Base-by-base conservation (phyloP, 78 protist species). In the Creolimax fragrantissima region DNA sequence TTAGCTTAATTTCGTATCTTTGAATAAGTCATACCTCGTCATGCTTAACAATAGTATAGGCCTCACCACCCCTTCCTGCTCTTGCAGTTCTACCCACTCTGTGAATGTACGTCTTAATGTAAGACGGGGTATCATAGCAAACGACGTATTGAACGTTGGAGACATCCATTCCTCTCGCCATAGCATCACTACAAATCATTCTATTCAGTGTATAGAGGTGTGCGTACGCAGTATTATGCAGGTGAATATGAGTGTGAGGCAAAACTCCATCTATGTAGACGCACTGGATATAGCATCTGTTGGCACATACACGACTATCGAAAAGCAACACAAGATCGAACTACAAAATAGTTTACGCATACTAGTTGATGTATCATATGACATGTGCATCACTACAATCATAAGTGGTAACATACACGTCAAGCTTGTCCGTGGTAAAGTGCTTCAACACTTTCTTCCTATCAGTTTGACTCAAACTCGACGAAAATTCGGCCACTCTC, bases 71-170 rank as follows among this genome's bases (percentile, higher is more conserved):
- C n/a, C 84, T 45, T 42, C 99, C 99, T 2, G 98, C 99, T 3
- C 99, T 94, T 41, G 99, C 99, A 2, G 99, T 98, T 35, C 99
- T 44, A 37, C 99, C 99, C 35, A 97, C 98, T 32, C 99, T 92
- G 89, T 98, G 99, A 41, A 98, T 90, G 94, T 98, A 98, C 86
- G 86, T 83, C 7, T 83, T 83, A 41, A 83, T 83, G 86, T 83
- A 83, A 5, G 86, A 6, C 42, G 86, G 86, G 7, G 86, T 32
- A 83, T 92, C 94, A 92, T 92, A 94, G 89, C 84, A 89, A 84
- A 94, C 44, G 36, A 94, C 94, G 24, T 5, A 2, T 2, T 36
- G 45, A 24, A 94, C 91, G 35, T 7, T n/a, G 39, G 5, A 67
- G 6, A 92, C 42, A 11, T 94, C 95, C 42, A 94, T 45, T 2